phyloP scores from a whole-genome alignment of 2,329 filamentous ascomycete species.

The Venturia pyrina region DNA sequence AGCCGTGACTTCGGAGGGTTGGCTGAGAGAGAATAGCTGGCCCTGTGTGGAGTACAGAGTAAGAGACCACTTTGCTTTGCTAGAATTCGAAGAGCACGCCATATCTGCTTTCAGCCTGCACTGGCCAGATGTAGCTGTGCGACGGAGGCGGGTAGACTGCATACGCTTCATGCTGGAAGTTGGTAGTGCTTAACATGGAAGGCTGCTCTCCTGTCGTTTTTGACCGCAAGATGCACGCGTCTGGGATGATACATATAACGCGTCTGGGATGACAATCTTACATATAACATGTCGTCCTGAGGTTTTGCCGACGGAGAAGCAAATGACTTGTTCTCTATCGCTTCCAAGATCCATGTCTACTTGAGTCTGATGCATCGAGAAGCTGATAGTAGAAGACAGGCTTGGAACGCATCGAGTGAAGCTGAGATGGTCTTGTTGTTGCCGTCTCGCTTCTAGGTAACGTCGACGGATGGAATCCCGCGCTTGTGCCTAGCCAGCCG shows the following conservation, averaged over 20 bases:
- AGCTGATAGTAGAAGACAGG: no score
- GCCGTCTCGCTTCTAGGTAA: background rate
- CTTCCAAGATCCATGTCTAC: background rate
- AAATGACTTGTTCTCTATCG: background rate
- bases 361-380: background rate
- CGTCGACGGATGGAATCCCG: background rate
- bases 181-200: background rate
- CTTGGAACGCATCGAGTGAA: no score
- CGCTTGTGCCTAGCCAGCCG: background rate
- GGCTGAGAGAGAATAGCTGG: background rate
- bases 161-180: background rate
- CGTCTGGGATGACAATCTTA: no score
- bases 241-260: background rate
- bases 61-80: no score
- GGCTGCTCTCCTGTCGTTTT: background rate
- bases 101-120: background rate
- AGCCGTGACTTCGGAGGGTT: background rate
- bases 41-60: background rate
- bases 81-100: background rate
- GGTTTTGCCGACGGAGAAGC: background rate
- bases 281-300: background rate
- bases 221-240: slow-evolving; percentile 1
- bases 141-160: background rate
- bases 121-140: background rate
- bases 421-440: no score